phyloP scores from a whole-genome alignment of 352 stramenopile genomes.

The Globisporangium acanthophoron region DNA sequence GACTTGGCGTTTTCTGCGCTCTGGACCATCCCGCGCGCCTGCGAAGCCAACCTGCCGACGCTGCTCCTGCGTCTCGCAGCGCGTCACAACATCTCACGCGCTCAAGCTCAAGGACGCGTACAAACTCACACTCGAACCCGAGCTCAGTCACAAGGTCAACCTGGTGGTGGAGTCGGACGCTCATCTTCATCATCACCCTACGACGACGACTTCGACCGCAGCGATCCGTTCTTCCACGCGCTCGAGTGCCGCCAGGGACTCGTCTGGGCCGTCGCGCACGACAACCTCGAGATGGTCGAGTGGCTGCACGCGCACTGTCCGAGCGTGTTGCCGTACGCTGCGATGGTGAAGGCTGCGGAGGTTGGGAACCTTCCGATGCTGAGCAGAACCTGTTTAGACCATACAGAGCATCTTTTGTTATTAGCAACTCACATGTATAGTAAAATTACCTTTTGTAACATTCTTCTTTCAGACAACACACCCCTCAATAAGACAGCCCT shows the following conservation, averaged over 20 bases:
- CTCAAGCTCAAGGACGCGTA: background rate
- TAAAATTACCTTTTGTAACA: no score
- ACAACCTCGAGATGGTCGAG: slow-evolving; percentile 3
- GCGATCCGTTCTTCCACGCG: slow-evolving; percentile 3
- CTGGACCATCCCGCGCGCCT: slow-evolving; percentile 1
- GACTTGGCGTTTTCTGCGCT: background rate
- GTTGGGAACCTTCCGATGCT: background rate
- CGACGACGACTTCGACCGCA: background rate
- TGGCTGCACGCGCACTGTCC: slow-evolving; percentile 2
- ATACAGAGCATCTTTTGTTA: no score
- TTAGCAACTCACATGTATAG: no score
- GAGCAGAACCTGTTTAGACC: no score
- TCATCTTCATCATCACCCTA: background rate
- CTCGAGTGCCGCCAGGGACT: background rate
- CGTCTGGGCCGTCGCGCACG: background rate
- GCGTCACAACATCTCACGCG: background rate
- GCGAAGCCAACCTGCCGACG: background rate
- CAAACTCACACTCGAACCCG: no score
- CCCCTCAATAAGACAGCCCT: no score
- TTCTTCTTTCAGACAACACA: no score
- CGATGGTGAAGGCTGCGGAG: background rate
- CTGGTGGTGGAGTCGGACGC: no score
- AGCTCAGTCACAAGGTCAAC: no score
- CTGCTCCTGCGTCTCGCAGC: background rate
- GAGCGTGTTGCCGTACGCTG: background rate